A percentile compares a stretch with the other conserved stretches of the same genome.
phyloP scores from a whole-genome alignment of 2,329 filamentous ascomycete genomes.

The Pseudocercospora crystallina region DNA sequence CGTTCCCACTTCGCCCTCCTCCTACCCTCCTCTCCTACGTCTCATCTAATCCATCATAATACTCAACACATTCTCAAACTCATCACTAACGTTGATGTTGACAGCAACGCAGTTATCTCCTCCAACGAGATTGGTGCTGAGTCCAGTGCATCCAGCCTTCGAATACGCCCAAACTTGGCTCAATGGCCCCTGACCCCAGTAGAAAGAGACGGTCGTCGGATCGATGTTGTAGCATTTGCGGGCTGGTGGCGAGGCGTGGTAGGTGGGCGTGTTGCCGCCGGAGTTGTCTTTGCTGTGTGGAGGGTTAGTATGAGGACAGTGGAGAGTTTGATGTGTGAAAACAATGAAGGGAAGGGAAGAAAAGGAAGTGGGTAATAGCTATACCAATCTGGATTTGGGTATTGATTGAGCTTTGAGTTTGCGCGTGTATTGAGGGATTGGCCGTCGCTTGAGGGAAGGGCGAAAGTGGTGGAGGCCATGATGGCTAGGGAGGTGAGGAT shows the following conservation, averaged over 20 bases:
- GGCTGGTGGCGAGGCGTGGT: conserved; percentile 6
- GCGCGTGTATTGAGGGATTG: conserved; percentile 1
- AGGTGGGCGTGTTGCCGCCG: conserved; percentile 8
- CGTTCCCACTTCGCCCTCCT: too few relatives aligned
- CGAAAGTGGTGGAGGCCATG: not conserved
- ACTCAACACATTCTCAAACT: conserved; percentile 6
- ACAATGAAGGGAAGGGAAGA: too few relatives aligned
- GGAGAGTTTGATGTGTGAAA: too few relatives aligned
- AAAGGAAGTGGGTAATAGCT: too few relatives aligned
- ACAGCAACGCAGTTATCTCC: conserved; percentile 5
- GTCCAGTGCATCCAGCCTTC: conserved; percentile 6
- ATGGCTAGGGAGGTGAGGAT: not conserved
- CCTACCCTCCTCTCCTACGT: too few relatives aligned
- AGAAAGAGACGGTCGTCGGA: not conserved
- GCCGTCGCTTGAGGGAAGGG: not conserved
- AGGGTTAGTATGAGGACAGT: too few relatives aligned
- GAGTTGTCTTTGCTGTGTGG: conserved; percentile 1
- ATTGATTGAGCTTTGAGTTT: conserved; percentile 5
- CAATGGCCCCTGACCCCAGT: conserved; percentile 5
- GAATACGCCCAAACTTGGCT: conserved; percentile 8
- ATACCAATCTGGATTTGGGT: conserved; percentile 1
- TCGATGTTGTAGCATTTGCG: conserved; percentile 10
- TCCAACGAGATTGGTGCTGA: conserved; percentile 4
- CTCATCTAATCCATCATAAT: conserved; percentile 7
- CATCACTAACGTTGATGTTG: conserved; percentile 2